These are phyloP conservation scores for Hordeum marinum DNA, from an alignment of 176 grass and related monocot species.

Conservation along the genomic window DNA sequence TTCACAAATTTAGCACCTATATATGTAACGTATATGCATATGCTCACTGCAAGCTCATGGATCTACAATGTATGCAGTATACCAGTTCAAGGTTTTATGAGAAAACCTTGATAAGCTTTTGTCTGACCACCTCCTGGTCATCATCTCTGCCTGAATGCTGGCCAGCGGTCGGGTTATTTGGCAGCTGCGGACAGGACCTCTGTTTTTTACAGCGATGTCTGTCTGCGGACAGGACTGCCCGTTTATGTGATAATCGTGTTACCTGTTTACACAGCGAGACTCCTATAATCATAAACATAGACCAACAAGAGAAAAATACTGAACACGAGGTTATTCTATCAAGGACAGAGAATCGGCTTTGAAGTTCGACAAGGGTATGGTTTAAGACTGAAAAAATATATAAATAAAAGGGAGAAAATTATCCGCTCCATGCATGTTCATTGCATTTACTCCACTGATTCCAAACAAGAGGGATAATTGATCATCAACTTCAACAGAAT, in stretches of 20 bases:
- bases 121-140: background rate
- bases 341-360: background rate
- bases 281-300: background rate
- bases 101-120: background rate
- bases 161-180: background rate
- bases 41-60: background rate
- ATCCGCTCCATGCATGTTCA: background rate
- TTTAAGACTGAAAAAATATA: background rate
- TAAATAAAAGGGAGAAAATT: background rate
- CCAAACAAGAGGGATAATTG: too few species aligned
- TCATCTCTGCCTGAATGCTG: background rate
- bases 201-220: background rate
- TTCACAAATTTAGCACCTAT: background rate
- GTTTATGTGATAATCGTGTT: slow-evolving; percentile 23
- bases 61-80: background rate
- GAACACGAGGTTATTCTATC: background rate
- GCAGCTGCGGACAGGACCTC: background rate
- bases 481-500: too few species aligned
- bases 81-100: background rate
- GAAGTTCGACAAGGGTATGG: background rate
- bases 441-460: background rate
- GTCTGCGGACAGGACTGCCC: background rate
- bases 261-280: slow-evolving; percentile 6
- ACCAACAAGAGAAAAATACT: background rate
- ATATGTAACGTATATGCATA: background rate